Evolutionary conservation across 108 stramenopile species (phyloP).

Genomic region (Pseudonitzschia multiseries): DNA sequence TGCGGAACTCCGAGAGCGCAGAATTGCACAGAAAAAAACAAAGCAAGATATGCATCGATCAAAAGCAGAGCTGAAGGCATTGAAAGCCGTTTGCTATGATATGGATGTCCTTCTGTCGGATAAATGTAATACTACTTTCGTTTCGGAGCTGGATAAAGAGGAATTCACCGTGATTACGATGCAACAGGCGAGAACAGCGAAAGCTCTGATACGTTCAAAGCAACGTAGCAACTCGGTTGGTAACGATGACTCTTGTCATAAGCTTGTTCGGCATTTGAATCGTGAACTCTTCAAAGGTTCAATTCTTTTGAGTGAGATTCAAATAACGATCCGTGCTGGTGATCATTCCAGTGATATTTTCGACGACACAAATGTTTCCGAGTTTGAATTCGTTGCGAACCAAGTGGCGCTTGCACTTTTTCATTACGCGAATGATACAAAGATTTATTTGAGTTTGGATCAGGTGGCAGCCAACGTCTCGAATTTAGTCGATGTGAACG

Average conservation of each 20-base stretch:
- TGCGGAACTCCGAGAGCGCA: slow-evolving; percentile 8
- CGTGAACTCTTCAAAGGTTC: slow-evolving; percentile 38
- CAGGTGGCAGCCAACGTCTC: slow-evolving; percentile 15
- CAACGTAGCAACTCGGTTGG: slow-evolving; percentile 19
- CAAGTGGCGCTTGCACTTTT: slow-evolving; percentile 27
- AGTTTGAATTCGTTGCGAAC: slow-evolving; percentile 17
- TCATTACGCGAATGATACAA: slow-evolving; percentile 35
- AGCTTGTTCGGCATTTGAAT: slow-evolving; percentile 29
- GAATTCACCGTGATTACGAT: not conserved
- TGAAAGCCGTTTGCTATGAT: slow-evolving; percentile 40
- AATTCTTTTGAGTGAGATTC: slow-evolving; percentile 22
- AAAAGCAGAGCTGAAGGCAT: slow-evolving; percentile 45
- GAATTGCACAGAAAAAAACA: slow-evolving; percentile 11
- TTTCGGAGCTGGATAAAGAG: not conserved
- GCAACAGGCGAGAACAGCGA: slow-evolving; percentile 27
- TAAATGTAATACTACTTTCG: not conserved
- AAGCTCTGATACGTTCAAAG: slow-evolving; percentile 24
- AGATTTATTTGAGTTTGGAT: slow-evolving; percentile 34
- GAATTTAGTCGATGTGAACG: not conserved
- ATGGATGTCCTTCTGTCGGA: slow-evolving; percentile 19
- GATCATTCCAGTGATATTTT: not conserved
- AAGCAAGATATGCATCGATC: slow-evolving; percentile 37
- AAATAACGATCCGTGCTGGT: slow-evolving; percentile 19
- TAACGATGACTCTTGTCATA: slow-evolving; percentile 14
- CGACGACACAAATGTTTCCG: not conserved